A percentile compares a stretch with the other conserved stretches of the same genome.
Evolutionary conservation across 495 filamentous ascomycete species (phyloP).

Genomic region (Xylaria cubensis): DNA sequence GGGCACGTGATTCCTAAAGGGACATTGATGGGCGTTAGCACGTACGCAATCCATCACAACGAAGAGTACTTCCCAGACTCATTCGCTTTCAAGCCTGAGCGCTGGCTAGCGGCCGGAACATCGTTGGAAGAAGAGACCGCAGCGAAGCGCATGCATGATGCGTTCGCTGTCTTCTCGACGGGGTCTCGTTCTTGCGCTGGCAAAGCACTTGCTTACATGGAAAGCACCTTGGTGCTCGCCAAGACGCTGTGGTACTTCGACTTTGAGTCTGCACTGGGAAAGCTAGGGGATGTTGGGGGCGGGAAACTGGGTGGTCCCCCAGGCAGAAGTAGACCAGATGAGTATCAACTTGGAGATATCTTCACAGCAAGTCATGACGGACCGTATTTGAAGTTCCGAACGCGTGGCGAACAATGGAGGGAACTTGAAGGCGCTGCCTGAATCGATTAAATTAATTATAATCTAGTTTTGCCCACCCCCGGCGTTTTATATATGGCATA

Average conservation of each 20-base stretch:
- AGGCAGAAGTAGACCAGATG: constrained; percentile 33
- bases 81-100: constrained; percentile 50
- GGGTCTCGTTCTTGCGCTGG: constrained; percentile 55
- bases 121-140: background rate
- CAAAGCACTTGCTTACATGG: constrained; percentile 50
- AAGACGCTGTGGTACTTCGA: constrained; percentile 45
- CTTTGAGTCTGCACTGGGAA: constrained; percentile 36
- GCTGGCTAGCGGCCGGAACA: constrained; percentile 43
- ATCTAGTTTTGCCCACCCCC: background rate
- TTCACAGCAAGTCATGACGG: constrained; percentile 23
- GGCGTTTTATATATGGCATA: background rate
- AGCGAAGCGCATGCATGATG: constrained; percentile 32
- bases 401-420: constrained; percentile 20
- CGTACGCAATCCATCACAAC: constrained; percentile 64
- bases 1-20: constrained; percentile 55
- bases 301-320: background rate
- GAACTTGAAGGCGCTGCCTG: background rate
- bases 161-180: constrained; percentile 52
- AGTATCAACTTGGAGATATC: constrained; percentile 48
- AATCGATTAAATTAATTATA: background rate
- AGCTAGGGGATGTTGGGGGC: constrained; percentile 24
- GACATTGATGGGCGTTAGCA: constrained; percentile 57
- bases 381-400: constrained; percentile 11
- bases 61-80: constrained; percentile 49
- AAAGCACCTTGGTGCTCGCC: constrained; percentile 44